phyloP scores from a whole-genome alignment of 345 rosid genomes.

The Moricandia arvensis region DNA sequence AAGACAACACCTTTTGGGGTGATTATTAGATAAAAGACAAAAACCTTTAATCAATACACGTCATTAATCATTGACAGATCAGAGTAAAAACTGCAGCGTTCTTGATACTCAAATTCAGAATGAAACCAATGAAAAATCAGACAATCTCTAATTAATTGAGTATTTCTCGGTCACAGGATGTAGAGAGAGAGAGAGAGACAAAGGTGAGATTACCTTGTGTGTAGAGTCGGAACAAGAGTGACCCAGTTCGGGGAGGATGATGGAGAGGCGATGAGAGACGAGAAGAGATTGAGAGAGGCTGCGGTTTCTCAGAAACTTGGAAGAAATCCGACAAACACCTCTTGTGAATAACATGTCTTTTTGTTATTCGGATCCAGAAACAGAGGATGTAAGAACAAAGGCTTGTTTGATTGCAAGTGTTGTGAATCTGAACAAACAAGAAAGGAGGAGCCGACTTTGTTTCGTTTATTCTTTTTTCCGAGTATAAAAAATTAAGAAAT shows the following conservation, averaged over 20 bases:
- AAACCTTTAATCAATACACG: background rate
- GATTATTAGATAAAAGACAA: background rate
- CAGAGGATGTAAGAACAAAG: background rate
- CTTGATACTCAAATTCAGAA: background rate
- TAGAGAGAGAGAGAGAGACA: background rate
- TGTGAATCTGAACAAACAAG: conserved; percentile 28
- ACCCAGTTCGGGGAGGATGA: conserved; percentile 10
- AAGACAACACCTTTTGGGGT: background rate
- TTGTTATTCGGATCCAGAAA: conserved; percentile 18
- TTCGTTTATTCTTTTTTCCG: background rate
- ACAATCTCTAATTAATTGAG: too few relatives aligned
- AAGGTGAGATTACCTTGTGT: conserved; percentile 38
- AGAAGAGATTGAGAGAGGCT: conserved; percentile 38
- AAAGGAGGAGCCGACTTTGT: conserved; percentile 16
- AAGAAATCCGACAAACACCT: conserved; percentile 41
- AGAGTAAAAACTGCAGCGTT: background rate
- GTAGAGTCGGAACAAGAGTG: conserved; percentile 30
- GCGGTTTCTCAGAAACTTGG: conserved; percentile 35
- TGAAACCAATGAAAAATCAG: background rate
- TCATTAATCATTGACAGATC: background rate
- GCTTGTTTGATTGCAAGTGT: background rate
- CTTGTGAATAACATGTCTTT: conserved; percentile 20
- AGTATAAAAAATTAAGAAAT: background rate
- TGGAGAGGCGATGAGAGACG: conserved; percentile 21
- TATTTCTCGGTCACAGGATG: too few relatives aligned